Base-by-base conservation (phyloP, 164 flowering plant genomes). In the Stephania japonica region DNA sequence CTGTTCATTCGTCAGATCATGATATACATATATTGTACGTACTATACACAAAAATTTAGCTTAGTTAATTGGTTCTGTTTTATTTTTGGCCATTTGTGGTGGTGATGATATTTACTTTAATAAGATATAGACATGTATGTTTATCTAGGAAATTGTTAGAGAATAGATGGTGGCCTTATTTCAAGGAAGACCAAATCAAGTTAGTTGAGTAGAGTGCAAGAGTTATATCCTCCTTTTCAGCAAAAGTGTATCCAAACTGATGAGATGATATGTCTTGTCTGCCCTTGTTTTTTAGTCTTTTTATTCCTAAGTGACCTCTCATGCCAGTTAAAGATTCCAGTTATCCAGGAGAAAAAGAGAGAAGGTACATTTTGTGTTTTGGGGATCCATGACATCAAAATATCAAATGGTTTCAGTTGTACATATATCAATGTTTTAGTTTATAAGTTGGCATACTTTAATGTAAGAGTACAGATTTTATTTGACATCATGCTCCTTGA, bases 191-290 rank as follows among this genome's bases (percentile, higher is more conserved):
- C 64, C 24, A 10, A 59, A 59, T 59, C 64, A 59, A 8, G 24
- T 59, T 59, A 59, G 64, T 59, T 59, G 64, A 59, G 64, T n/a
- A 59, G n/a, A 18, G 64, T 21, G 23, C 64, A 59, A 18, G 64
- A 16, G 23, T n/a, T 13, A 47, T 47, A 47, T 47, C 24, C 64
- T 59, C n/a, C 24, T 59, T 59, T 59, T n/a, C 64, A 59, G 64
- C 64, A n/a, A 59, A 6, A 19, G 8, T 59, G n/a, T 56, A 19
- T 6, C n/a, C 6, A 59, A 59, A 59, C 64, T 59, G 24, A 59
- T 19, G 64, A 59, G 21, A 59, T 18, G 24, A 8, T 59, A n/a
- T 59, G 64, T 59, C 23, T 59, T 24, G 23, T 59, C 24, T 56
- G 21, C 7, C 7, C 21, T 59, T 6, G 23, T 59, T 59, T 10